Conservation (phyloP, 2,329 filamentous ascomycete species). For the Venturia pyrina region DNA sequence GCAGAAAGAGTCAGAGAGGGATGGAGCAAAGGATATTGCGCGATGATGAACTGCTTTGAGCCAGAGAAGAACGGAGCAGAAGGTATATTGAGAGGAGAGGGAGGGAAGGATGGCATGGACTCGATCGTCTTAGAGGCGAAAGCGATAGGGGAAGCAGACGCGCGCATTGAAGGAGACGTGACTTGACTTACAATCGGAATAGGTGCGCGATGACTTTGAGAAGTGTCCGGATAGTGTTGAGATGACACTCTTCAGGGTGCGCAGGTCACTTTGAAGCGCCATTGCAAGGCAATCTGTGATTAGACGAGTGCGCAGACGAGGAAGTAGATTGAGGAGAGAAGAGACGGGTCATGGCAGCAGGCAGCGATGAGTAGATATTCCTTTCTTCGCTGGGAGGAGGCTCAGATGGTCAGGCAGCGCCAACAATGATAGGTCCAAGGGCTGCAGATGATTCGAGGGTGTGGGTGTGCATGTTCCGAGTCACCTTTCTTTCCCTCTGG, state of each 20-base stretch:
- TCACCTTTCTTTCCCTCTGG: neutral
- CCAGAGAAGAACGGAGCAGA: neutral
- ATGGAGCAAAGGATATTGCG: neutral
- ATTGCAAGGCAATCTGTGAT: neutral
- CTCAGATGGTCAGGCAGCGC: neutral
- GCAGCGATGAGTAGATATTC: neutral
- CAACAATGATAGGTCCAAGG: neutral
- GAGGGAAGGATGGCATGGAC: neutral
- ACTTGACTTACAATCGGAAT: neutral
- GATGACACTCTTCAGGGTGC: neutral
- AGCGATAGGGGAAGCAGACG: neutral
- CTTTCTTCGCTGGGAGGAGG: neutral
- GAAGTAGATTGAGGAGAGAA: neutral
- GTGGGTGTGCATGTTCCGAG: neutral
- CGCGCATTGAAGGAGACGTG: neutral
- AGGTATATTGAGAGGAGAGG: neutral
- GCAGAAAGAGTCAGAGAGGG: neutral
- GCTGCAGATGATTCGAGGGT: neutral
- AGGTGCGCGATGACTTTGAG: neutral
- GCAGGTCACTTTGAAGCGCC: constrained; percentile 4
- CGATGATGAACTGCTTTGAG: neutral
- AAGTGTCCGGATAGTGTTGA: neutral
- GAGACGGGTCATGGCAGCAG: neutral
- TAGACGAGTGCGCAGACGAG: neutral
- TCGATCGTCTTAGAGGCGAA: neutral